Evolutionary conservation across 371 early-diverging fungal genomes (phyloP).

Genomic region (Quaeritorhiza haematococci): DNA sequence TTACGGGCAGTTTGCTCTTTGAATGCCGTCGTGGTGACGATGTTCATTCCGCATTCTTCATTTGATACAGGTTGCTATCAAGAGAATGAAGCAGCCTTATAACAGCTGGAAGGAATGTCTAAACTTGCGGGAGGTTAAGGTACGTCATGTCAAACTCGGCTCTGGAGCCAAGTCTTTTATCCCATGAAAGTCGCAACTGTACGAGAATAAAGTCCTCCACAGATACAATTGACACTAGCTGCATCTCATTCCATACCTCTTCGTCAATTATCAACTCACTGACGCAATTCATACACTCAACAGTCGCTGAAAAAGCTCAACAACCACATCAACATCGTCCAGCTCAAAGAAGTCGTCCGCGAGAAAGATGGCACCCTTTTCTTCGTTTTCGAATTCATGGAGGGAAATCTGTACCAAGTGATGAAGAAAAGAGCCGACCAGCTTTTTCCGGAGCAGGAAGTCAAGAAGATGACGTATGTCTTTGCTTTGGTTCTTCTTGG

Average conservation of each 20-base stretch:
- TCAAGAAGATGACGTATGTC: conserved; percentile 56
- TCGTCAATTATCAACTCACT: neutral
- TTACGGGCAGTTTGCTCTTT: too few species aligned
- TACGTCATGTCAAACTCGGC: conserved; percentile 3
- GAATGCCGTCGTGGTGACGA: too few species aligned
- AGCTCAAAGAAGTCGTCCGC: conserved; percentile 72
- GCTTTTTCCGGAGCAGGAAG: conserved; percentile 47
- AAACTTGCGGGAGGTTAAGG: conserved; percentile 73
- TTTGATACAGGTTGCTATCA: conserved; percentile 76
- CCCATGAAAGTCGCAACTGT: too few species aligned
- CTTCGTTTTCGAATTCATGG: conserved; percentile 91
- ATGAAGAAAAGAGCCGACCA: conserved; percentile 64
- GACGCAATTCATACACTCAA: neutral
- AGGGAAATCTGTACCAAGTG: conserved; percentile 79
- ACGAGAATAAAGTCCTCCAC: neutral
- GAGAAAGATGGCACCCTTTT: conserved; percentile 53
- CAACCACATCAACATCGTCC: conserved; percentile 78
- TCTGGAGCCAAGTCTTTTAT: neutral
- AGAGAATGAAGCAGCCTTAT: conserved; percentile 89
- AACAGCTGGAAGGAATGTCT: conserved; percentile 69
- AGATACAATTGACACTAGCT: conserved; percentile 1
- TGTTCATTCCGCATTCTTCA: neutral
- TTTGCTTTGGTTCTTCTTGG: neutral
- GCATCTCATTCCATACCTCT: neutral
- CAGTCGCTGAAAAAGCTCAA: conserved; percentile 62